Evolutionary conservation across 495 filamentous ascomycete genomes (phyloP).

Genomic region (Aspergillus bridgeri): DNA sequence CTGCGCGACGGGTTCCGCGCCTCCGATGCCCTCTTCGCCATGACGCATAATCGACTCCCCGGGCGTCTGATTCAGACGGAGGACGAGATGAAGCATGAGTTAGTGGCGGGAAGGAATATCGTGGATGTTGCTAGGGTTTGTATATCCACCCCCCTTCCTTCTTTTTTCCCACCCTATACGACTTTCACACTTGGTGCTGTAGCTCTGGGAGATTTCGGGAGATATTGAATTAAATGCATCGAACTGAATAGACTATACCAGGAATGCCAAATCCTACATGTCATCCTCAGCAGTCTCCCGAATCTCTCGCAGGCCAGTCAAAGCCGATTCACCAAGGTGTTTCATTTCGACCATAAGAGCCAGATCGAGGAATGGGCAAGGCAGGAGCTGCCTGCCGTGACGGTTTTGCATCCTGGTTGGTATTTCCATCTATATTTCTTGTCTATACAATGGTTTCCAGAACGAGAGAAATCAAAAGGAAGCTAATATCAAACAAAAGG

Average conservation of each 20-base stretch:
- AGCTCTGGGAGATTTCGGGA: too few species aligned
- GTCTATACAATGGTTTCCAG: too few species aligned
- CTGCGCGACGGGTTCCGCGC: slow-evolving; percentile 26
- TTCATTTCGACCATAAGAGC: slow-evolving; percentile 21
- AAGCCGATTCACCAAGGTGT: slow-evolving; percentile 13
- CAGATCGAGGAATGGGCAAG: slow-evolving; percentile 15
- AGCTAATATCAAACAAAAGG: slow-evolving; percentile 4
- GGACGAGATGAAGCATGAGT: slow-evolving; percentile 31
- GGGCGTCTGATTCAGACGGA: slow-evolving; percentile 12
- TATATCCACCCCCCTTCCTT: too few species aligned
- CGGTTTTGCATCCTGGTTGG: slow-evolving; percentile 19
- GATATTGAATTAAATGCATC: too few species aligned
- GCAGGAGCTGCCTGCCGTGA: slow-evolving; percentile 11
- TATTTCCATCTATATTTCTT: too few species aligned
- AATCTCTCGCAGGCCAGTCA: slow-evolving; percentile 13
- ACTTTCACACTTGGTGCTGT: too few species aligned
- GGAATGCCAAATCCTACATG: slow-evolving; percentile 28
- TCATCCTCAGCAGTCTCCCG: slow-evolving; percentile 36
- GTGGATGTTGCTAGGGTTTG: slow-evolving; percentile 25
- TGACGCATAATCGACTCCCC: slow-evolving; percentile 23
- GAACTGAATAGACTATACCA: too few species aligned
- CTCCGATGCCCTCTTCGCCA: slow-evolving; percentile 32
- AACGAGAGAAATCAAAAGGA: too few species aligned
- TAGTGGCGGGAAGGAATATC: slow-evolving; percentile 29
- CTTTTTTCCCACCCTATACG: too few species aligned